Conservation (phyloP, 768 basidiomycete genomes). For the Suillus variegatus region DNA sequence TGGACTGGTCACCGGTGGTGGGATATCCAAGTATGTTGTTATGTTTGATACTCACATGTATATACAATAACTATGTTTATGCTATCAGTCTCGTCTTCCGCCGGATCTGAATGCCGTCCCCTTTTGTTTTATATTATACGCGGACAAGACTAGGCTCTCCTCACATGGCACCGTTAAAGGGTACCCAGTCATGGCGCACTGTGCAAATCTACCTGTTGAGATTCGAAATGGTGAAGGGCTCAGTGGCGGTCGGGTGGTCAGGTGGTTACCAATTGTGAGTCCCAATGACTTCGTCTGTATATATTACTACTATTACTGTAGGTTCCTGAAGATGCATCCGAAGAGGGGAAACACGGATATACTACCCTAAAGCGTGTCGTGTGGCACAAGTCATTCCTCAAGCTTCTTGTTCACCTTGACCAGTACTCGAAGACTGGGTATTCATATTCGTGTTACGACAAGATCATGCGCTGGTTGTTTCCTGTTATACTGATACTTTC, state of each 20-base stretch:
- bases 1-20: constrained; percentile 39
- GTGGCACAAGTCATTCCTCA: constrained; percentile 23
- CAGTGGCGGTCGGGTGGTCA: constrained; percentile 10
- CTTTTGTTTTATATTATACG: constrained; percentile 36
- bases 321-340: neutral
- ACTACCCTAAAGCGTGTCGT: constrained; percentile 19
- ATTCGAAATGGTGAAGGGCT: constrained; percentile 17
- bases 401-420: constrained; percentile 27
- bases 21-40: constrained; percentile 35
- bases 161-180: constrained; percentile 19
- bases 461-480: constrained; percentile 11
- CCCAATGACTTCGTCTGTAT: too few relatives aligned
- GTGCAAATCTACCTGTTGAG: constrained; percentile 14
- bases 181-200: constrained; percentile 18
- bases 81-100: neutral
- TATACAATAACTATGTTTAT: neutral
- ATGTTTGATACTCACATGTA: neutral
- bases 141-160: constrained; percentile 23
- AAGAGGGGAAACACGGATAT: constrained; percentile 12
- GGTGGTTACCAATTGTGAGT: constrained; percentile 28
- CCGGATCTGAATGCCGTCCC: too few relatives aligned
- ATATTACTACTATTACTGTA: too few relatives aligned
- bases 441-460: constrained; percentile 10
- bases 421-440: constrained; percentile 15
- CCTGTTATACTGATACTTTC: constrained; percentile 24